Evolutionary conservation across 2,329 filamentous ascomycete species (phyloP).

Genomic region (Aspergillus viridinutans): DNA sequence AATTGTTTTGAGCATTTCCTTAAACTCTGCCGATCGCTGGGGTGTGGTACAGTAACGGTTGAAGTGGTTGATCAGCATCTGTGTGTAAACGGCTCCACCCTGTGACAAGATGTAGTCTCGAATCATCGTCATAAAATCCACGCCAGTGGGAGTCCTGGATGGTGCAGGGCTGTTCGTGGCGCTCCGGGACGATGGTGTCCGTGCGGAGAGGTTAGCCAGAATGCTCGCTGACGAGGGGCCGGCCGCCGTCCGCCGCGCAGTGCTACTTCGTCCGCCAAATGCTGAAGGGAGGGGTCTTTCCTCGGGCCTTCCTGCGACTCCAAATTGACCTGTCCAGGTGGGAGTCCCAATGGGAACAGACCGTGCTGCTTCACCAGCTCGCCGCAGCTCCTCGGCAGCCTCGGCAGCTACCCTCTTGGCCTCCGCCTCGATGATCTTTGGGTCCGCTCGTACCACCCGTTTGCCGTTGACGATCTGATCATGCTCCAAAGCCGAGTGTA

Average conservation of each 20-base stretch:
- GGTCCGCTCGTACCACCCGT: conserved; percentile 67
- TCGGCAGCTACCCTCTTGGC: conserved; percentile 73
- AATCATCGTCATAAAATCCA: conserved; percentile 68
- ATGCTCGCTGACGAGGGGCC: conserved; percentile 40
- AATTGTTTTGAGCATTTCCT: conserved; percentile 70
- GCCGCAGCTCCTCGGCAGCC: conserved; percentile 71
- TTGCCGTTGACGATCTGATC: conserved; percentile 83
- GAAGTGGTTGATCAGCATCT: conserved; percentile 87
- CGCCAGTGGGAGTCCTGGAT: conserved; percentile 42
- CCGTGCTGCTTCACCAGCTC: conserved; percentile 67
- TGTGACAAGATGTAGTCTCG: conserved; percentile 73
- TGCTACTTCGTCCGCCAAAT: conserved; percentile 35
- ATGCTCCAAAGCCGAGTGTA: conserved; percentile 90
- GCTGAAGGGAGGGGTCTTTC: conserved; percentile 45
- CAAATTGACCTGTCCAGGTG: conserved; percentile 88
- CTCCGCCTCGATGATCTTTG: conserved; percentile 73
- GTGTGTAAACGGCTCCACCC: conserved; percentile 73
- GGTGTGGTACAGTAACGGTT: conserved; percentile 69
- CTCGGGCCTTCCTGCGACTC: conserved; percentile 68
- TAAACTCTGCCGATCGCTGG: conserved; percentile 72
- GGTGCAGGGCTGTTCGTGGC: conserved; percentile 42
- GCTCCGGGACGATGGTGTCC: conserved; percentile 19
- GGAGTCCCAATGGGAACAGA: conserved; percentile 75
- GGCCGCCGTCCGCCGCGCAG: conserved; percentile 29
- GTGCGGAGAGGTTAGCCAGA: conserved; percentile 36